phyloP scores from a whole-genome alignment of 2,329 filamentous ascomycete species.

The Hirsutella minnesotensis region DNA sequence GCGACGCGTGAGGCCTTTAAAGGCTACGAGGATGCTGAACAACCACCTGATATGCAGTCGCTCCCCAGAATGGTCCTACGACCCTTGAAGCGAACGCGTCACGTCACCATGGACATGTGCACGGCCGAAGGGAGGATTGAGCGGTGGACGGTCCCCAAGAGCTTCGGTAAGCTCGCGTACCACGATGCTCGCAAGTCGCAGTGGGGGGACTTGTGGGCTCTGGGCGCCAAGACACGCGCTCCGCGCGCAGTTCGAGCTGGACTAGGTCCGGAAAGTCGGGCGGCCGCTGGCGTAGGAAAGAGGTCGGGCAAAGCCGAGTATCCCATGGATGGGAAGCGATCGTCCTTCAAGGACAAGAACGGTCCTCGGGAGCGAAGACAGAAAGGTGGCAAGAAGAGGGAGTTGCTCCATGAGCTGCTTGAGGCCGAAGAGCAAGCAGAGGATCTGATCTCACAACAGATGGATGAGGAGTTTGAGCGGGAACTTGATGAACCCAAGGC shows the following conservation, averaged over 20 bases:
- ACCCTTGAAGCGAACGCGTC: constrained; percentile 77
- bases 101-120: constrained; percentile 84
- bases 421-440: constrained; percentile 22
- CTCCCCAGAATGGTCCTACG: constrained; percentile 70
- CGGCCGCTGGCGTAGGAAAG: constrained; percentile 32
- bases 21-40: constrained; percentile 50
- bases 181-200: constrained; percentile 80
- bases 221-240: constrained; percentile 81
- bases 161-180: constrained; percentile 71
- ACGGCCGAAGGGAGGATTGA: constrained; percentile 77
- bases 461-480: constrained; percentile 18
- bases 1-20: constrained; percentile 57
- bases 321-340: constrained; percentile 13
- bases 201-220: constrained; percentile 93
- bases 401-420: constrained; percentile 27
- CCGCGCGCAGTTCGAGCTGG: constrained; percentile 50
- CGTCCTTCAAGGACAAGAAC: neutral
- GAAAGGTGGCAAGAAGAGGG: neutral
- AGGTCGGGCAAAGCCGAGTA: constrained; percentile 26
- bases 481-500: constrained; percentile 6
- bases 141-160: constrained; percentile 84
- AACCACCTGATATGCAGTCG: constrained; percentile 44
- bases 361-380: neutral
- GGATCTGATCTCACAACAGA: constrained; percentile 15
- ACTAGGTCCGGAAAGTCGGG: constrained; percentile 31